Evolutionary conservation across 164 flowering plant species (phyloP).

Genomic region (Macadamia integrifolia): DNA sequence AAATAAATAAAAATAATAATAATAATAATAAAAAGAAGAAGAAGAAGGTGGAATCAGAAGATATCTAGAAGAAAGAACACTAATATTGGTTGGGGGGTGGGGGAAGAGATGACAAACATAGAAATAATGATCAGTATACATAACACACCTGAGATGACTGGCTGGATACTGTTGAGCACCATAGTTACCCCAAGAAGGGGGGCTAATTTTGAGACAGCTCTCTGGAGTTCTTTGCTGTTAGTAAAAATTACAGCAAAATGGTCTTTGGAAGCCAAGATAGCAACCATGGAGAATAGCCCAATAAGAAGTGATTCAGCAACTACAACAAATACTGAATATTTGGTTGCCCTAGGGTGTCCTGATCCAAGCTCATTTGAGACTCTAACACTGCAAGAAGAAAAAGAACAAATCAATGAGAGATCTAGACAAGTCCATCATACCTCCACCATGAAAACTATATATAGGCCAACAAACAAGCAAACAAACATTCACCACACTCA

Average conservation of each 20-base stretch:
- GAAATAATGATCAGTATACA: too few species aligned
- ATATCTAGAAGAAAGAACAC: too few species aligned
- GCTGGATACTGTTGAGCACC: conserved; percentile 91
- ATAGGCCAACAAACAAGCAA: not conserved
- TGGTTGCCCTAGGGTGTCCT: conserved; percentile 84
- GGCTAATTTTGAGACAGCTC: conserved; percentile 63
- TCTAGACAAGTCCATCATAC: not conserved
- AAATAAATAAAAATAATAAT: too few species aligned
- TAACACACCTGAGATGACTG: conserved; percentile 76
- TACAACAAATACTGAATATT: conserved; percentile 60
- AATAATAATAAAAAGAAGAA: too few species aligned
- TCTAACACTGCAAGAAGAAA: conserved; percentile 46
- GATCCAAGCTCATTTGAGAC: conserved; percentile 93
- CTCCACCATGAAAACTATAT: not conserved
- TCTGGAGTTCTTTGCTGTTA: conserved; percentile 46
- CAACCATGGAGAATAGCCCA: conserved; percentile 48
- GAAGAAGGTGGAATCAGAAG: too few species aligned
- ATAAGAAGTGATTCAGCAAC: conserved; percentile 57
- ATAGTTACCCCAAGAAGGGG: conserved; percentile 76
- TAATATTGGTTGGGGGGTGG: too few species aligned
- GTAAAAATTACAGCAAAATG: conserved; percentile 70
- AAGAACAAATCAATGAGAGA: not conserved
- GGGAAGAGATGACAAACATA: too few species aligned
- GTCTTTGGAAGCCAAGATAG: conserved; percentile 44
- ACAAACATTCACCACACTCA: not conserved